Conservation (phyloP, 2,329 filamentous ascomycete genomes). For the Xylariaceae sp. region DNA sequence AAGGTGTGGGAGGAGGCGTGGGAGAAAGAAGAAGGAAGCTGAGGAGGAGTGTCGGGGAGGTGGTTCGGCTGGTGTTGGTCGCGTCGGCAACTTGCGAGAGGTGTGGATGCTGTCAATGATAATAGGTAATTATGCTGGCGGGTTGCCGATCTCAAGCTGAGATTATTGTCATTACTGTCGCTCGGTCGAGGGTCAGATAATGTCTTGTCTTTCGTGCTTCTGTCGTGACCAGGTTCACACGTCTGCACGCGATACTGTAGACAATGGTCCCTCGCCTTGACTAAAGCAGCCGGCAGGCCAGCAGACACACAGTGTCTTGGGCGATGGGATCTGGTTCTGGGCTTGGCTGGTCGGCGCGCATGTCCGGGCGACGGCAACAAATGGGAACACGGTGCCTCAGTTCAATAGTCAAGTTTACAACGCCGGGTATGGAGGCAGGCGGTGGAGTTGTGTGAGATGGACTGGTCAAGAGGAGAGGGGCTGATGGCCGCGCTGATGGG, state of each 20-base stretch:
- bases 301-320: conserved; percentile 15
- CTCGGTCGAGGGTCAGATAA: too few relatives aligned
- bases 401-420: conserved; percentile 7
- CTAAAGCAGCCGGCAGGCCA: conserved; percentile 2
- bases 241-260: too few relatives aligned
- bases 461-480: background rate
- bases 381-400: conserved; percentile 1
- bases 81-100: conserved; percentile 11
- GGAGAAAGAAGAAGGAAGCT: conserved; percentile 2
- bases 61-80: conserved; percentile 12
- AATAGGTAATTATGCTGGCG: too few relatives aligned
- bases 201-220: too few relatives aligned
- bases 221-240: too few relatives aligned
- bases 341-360: conserved; percentile 13
- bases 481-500: background rate
- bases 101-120: background rate
- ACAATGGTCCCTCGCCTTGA: too few relatives aligned
- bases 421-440: conserved; percentile 11
- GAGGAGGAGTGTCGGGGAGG: conserved; percentile 4
- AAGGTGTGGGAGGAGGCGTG: background rate
- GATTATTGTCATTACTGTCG: too few relatives aligned
- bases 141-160: conserved; percentile 1
- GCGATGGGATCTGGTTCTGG: background rate
- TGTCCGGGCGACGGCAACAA: conserved; percentile 2
- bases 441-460: conserved; percentile 3